A percentile compares a stretch with the other conserved stretches of the same genome.
phyloP scores from a whole-genome alignment of 805 yeast genomes.

The Saccharomycopsis olivae region DNA sequence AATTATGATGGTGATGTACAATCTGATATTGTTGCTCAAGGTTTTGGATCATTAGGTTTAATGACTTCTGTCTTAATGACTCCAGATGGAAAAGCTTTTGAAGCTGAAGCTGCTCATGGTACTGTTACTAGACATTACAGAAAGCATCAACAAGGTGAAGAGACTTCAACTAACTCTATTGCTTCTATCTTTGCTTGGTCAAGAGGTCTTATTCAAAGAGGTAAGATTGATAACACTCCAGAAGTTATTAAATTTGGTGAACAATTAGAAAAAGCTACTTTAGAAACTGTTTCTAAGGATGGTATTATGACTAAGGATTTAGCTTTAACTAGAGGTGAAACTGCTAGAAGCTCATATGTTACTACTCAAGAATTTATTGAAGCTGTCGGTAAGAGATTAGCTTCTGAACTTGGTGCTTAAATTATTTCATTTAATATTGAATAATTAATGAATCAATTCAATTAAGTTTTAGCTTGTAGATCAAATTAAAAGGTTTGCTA shows the following conservation, averaged over 20 bases:
- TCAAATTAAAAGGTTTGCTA: no score
- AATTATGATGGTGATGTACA: constrained; percentile 84
- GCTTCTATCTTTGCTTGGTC: constrained; percentile 84
- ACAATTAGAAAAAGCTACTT: constrained; percentile 51
- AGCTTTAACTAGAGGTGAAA: constrained; percentile 59
- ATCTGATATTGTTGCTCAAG: constrained; percentile 79
- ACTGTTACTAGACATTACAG: constrained; percentile 82
- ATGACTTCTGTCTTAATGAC: constrained; percentile 79
- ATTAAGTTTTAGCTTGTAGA: no score
- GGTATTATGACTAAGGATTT: constrained; percentile 77
- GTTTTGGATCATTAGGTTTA: constrained; percentile 74
- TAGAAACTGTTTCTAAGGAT: constrained; percentile 64
- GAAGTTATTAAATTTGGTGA: constrained; percentile 61
- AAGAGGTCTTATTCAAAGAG: constrained; percentile 77
- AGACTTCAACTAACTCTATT: constrained; percentile 76
- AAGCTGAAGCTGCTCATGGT: constrained; percentile 82
- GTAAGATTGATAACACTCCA: constrained; percentile 61
- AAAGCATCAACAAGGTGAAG: constrained; percentile 72
- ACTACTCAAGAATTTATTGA: constrained; percentile 69
- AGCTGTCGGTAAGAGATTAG: constrained; percentile 57
- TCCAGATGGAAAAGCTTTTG: constrained; percentile 80
- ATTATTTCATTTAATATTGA: no score
- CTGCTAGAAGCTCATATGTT: constrained; percentile 52
- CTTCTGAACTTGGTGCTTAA: constrained; percentile 15
- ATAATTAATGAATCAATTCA: no score